phyloP scores from a whole-genome alignment of 2,329 filamentous ascomycete species.

The Chaetoscypha palmicola region DNA sequence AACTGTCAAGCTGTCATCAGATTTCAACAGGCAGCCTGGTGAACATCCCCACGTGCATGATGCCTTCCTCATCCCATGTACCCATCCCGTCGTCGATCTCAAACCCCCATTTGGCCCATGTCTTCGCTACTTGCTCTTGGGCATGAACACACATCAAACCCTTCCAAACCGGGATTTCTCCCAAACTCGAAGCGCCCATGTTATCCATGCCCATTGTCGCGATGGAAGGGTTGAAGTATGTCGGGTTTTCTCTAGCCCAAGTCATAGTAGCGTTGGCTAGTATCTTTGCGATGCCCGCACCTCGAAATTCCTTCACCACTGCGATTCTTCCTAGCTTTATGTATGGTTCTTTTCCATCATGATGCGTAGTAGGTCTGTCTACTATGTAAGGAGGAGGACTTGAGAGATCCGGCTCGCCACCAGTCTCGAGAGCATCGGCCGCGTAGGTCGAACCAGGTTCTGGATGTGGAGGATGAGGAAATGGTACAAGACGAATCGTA shows the following conservation, averaged over 20 bases:
- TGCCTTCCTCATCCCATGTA: conserved; percentile 77
- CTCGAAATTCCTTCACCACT: conserved; percentile 47
- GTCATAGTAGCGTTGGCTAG: conserved; percentile 60
- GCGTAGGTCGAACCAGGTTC: conserved; percentile 33
- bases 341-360: conserved; percentile 64
- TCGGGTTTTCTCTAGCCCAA: conserved; percentile 58
- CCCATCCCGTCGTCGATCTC: conserved; percentile 65
- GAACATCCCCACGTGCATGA: conserved; percentile 82
- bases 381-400: conserved; percentile 17
- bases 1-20: too few species aligned
- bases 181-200: conserved; percentile 33
- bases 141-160: conserved; percentile 77
- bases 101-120: conserved; percentile 72
- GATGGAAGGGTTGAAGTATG: conserved; percentile 42
- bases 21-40: conserved; percentile 28
- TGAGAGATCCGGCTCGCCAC: conserved; percentile 8
- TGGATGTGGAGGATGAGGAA: conserved; percentile 50
- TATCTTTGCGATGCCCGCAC: conserved; percentile 54
- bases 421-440: conserved; percentile 17
- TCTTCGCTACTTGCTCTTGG: conserved; percentile 55
- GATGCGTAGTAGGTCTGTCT: conserved; percentile 39
- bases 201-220: conserved; percentile 39
- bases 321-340: conserved; percentile 77
- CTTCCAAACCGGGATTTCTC: conserved; percentile 52
- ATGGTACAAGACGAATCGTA: conserved; percentile 51